These are phyloP conservation scores for Stygiomarasmius scandens DNA, from an alignment of 1,284 basidiomycete genomes.

Conservation along the genomic window DNA sequence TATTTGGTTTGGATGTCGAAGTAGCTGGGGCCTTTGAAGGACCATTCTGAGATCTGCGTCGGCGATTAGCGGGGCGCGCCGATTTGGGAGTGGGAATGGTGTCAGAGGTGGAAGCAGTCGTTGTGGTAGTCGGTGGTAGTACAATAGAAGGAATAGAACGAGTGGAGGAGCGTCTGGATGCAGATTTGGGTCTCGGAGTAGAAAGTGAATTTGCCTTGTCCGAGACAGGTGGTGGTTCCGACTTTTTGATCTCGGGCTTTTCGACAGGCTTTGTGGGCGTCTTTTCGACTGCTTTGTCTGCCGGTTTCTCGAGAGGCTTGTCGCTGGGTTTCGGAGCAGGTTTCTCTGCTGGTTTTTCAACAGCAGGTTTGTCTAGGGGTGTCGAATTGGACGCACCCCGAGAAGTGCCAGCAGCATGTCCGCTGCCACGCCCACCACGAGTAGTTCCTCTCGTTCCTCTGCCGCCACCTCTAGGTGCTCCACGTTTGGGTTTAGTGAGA, in stretches of 20 bases:
- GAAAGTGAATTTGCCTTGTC: constrained; percentile 28
- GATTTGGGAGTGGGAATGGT: constrained; percentile 34
- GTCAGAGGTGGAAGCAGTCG: constrained; percentile 26
- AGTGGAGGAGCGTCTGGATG: constrained; percentile 36
- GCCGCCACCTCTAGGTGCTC: constrained; percentile 37
- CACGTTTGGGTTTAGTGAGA: constrained; percentile 27
- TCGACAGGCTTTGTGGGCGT: background rate
- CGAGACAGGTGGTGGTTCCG: constrained; percentile 20
- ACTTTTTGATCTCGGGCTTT: constrained; percentile 3
- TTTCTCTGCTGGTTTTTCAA: background rate
- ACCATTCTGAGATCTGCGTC: constrained; percentile 40
- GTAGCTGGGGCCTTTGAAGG: constrained; percentile 19
- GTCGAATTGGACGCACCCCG: constrained; percentile 1
- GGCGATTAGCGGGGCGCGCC: constrained; percentile 40
- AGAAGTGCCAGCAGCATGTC: constrained; percentile 25
- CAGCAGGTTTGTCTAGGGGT: background rate
- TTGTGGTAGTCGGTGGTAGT: constrained; percentile 26
- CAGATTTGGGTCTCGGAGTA: constrained; percentile 31
- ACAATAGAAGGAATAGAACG: constrained; percentile 37
- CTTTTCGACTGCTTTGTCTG: constrained; percentile 27
- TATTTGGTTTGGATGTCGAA: constrained; percentile 30
- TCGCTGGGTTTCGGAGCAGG: constrained; percentile 1
- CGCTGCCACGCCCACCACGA: constrained; percentile 29
- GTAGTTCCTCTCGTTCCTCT: constrained; percentile 34
- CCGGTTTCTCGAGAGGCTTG: constrained; percentile 1